Evolutionary conservation across 305 asterid genomes (phyloP).

Genomic region (Fraxinus platypoda): DNA sequence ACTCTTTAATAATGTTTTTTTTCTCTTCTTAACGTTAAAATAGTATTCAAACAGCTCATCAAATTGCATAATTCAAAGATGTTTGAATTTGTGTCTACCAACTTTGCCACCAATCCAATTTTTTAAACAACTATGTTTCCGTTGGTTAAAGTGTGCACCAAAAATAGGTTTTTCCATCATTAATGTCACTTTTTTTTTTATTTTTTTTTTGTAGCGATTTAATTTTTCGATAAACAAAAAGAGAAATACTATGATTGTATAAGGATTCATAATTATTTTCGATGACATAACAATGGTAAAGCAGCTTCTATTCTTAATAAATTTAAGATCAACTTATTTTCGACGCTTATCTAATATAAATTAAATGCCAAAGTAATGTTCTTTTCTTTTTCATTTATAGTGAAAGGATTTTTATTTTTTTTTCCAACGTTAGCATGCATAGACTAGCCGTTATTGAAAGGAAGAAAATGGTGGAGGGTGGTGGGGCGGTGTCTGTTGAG

Average conservation of each 20-base stretch:
- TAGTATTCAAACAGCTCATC: background rate
- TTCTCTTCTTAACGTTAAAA: background rate
- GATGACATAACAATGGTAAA: too few species aligned
- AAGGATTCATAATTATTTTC: background rate
- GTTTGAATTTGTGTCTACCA: background rate
- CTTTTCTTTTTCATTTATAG: too few species aligned
- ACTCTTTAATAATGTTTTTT: background rate
- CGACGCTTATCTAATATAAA: too few species aligned
- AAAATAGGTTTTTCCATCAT: too few species aligned
- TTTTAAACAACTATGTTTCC: background rate
- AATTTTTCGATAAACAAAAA: too few species aligned
- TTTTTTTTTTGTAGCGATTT: too few species aligned
- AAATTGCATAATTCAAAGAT: background rate
- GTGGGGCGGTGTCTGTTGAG: background rate
- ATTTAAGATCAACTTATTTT: too few species aligned
- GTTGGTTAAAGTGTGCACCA: background rate
- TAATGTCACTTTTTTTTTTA: background rate
- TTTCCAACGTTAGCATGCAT: background rate
- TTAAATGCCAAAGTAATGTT: background rate
- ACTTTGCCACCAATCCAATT: background rate
- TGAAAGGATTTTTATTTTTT: background rate
- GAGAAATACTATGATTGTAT: background rate
- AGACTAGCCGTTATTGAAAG: slow-evolving; percentile 11
- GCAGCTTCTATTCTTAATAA: too few species aligned
- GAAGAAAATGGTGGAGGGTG: slow-evolving; percentile 3